These are phyloP conservation scores for Trichosporon asahii DNA, from an alignment of 1,284 basidiomycete genomes.

Conservation along the genomic window DNA sequence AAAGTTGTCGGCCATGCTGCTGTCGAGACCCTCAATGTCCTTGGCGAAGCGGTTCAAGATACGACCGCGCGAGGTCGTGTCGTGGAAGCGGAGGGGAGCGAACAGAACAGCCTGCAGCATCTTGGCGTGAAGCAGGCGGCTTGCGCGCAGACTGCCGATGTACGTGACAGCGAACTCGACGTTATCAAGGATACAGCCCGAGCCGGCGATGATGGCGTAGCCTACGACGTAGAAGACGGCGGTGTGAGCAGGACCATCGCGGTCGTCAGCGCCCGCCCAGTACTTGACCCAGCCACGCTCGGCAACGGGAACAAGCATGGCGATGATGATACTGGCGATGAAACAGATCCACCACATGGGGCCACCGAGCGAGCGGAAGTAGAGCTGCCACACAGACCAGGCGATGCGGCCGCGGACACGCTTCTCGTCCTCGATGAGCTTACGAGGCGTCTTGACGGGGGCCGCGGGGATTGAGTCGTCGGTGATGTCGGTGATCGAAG, in stretches of 20 bases:
- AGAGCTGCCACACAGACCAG: conserved; percentile 73
- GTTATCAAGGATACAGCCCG: conserved; percentile 40
- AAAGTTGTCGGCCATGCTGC: conserved; percentile 78
- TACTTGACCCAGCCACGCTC: conserved; percentile 79
- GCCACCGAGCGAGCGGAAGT: conserved; percentile 57
- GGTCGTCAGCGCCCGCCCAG: conserved; percentile 40
- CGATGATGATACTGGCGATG: conserved; percentile 59
- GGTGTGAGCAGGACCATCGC: conserved; percentile 48
- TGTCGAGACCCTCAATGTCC: conserved; percentile 89
- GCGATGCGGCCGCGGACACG: conserved; percentile 77
- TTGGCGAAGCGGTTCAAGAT: conserved; percentile 87
- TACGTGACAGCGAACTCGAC: conserved; percentile 52
- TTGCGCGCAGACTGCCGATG: conserved; percentile 66
- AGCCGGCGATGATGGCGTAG: conserved; percentile 60
- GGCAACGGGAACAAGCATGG: conserved; percentile 68
- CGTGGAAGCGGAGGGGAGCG: conserved; percentile 88
- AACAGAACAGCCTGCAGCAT: conserved; percentile 82
- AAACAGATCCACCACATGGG: conserved; percentile 65
- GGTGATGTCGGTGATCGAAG: conserved; percentile 46
- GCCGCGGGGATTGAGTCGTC: conserved; percentile 14
- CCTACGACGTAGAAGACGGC: conserved; percentile 71
- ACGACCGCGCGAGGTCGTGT: conserved; percentile 81
- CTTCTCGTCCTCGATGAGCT: conserved; percentile 85
- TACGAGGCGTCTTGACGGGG: conserved; percentile 63
- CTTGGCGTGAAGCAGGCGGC: conserved; percentile 64